phyloP scores from a whole-genome alignment of 2,329 filamentous ascomycete genomes.

The Sordariomycetes sp. region DNA sequence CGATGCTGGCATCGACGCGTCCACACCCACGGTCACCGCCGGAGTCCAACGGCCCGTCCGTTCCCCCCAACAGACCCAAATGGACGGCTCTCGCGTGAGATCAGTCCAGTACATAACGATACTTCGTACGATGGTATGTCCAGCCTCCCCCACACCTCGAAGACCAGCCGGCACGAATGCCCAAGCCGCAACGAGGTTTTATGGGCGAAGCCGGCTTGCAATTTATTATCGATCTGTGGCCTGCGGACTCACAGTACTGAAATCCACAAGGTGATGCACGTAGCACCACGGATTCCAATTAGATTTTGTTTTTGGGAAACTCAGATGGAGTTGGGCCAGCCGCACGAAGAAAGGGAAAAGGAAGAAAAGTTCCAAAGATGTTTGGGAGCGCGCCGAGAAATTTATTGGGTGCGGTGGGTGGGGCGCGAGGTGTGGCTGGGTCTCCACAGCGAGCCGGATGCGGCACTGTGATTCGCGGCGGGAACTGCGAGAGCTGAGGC shows the following conservation, averaged over 20 bases:
- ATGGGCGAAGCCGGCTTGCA: conserved; percentile 53
- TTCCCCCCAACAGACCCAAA: neutral
- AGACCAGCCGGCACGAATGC: conserved; percentile 12
- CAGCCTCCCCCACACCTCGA: conserved; percentile 24
- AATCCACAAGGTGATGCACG: neutral
- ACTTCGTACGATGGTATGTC: conserved; percentile 21
- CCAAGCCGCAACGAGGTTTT: conserved; percentile 13
- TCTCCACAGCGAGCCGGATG: neutral
- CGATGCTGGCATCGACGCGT: neutral
- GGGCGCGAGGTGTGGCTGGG: neutral
- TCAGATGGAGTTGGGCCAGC: conserved; percentile 50
- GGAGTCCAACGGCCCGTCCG: neutral
- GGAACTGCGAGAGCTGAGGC: neutral
- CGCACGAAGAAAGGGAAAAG: conserved; percentile 56
- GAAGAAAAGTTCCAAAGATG: conserved; percentile 15
- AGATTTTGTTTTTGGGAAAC: conserved; percentile 4
- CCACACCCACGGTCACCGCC: neutral
- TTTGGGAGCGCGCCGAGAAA: neutral
- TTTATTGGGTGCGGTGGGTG: neutral
- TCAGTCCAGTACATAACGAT: neutral
- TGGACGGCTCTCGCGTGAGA: neutral
- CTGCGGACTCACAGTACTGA: conserved; percentile 20
- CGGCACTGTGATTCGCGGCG: neutral
- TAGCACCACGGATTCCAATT: neutral
- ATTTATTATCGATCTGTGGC: conserved; percentile 67